These are phyloP conservation scores for Camelina neglecta DNA, from an alignment of 345 rosid species.

Conservation along the genomic window DNA sequence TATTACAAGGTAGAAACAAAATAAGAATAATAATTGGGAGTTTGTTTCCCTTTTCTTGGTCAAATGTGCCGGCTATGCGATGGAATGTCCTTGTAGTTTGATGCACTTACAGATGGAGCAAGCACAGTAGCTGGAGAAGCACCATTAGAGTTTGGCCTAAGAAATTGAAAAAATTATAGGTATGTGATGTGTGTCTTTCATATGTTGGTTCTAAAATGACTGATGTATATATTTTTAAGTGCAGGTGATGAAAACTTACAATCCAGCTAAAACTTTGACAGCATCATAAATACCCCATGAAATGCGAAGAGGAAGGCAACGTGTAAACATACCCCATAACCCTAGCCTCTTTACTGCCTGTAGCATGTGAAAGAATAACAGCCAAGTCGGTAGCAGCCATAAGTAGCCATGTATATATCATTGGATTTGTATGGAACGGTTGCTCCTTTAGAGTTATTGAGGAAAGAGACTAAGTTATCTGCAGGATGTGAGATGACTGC, in stretches of 20 bases:
- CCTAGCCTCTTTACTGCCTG: conserved; percentile 76
- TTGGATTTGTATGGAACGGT: conserved; percentile 44
- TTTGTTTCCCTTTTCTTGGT: conserved; percentile 23
- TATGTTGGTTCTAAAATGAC: neutral
- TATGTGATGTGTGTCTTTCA: conserved; percentile 8
- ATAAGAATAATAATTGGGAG: conserved; percentile 2
- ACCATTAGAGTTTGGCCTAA: conserved; percentile 73
- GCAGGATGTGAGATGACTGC: conserved; percentile 97
- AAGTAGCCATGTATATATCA: too few relatives aligned
- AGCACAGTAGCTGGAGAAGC: conserved; percentile 53
- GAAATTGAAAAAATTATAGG: conserved; percentile 15
- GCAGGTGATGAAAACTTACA: conserved; percentile 59
- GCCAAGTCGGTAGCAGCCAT: neutral
- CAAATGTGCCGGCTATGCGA: neutral
- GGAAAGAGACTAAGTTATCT: conserved; percentile 92
- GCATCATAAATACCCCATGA: conserved; percentile 97
- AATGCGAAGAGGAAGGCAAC: conserved; percentile 91
- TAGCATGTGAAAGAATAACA: conserved; percentile 23
- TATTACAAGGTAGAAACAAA: conserved; percentile 9
- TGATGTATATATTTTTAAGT: neutral
- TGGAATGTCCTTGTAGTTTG: conserved; percentile 15
- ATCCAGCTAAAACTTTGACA: conserved; percentile 86
- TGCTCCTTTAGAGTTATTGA: conserved; percentile 93
- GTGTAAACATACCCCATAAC: conserved; percentile 75
- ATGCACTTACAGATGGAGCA: conserved; percentile 32